Base-by-base conservation (phyloP, 768 basidiomycete genomes). In the Rhodocollybia butyracea region DNA sequence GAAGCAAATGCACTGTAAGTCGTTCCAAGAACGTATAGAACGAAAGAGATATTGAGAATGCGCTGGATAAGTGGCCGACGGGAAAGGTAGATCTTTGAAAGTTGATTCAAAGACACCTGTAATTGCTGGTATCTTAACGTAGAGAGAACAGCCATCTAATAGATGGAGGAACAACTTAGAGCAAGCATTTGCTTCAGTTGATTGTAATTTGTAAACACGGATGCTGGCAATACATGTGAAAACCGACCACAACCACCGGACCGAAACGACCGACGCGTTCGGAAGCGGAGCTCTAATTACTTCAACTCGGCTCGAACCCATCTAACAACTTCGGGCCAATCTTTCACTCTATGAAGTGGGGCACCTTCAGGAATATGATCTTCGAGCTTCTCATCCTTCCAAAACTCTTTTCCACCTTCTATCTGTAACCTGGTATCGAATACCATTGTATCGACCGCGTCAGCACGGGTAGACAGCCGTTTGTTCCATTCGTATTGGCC, bases 401-500 rank as follows among this genome's bases (percentile, higher is more conserved):
- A 83, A 62, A 85, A 85, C 59, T 77, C 72, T 45, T 71, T 72
- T 22, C 75, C 78, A 6, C 76, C 78, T 56, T 76, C 77, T 45
- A 67, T 66, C 62, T 78, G 66, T 26, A 80, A 63, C 51, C 81
- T 74, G 60, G 70, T 71, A 57, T 80, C 79, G 58, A 80, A 88
- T 31, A 75, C 63, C 74, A 83, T 76, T 50, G 81, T 76, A n/a
- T 84, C 76, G 51, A 57, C 63, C 55, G 76, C 72, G 57, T 83
- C 77, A 17, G 59, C 64, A 17, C 74, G 64, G 22, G 67, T 63
- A 3, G 83, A 85, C 13, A 80, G 55, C 41, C 86, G 78, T 64
- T 81, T 73, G 63, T 86, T 90, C 91, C 91, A 92, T 60, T 81
- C 75, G 63, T 91, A 90, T 53, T 82, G 69, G 21, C 91, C 91